phyloP scores from a whole-genome alignment of 176 grass and related monocot genomes.

The Oryza longistaminata region DNA sequence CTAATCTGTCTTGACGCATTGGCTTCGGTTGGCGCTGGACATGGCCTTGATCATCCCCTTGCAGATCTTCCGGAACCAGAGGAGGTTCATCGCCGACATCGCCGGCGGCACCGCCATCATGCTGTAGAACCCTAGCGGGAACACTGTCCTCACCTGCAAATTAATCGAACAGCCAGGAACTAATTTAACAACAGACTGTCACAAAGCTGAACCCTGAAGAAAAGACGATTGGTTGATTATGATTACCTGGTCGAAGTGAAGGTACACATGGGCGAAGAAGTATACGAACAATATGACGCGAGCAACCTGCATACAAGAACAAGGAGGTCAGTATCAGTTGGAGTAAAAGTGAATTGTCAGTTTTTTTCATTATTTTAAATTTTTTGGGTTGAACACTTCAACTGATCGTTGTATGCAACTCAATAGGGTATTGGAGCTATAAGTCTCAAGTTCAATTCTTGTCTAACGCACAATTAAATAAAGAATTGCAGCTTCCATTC shows the following conservation, averaged over 20 bases:
- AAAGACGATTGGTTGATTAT: not conserved
- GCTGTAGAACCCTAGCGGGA: constrained; percentile 65
- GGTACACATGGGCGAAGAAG: constrained; percentile 65
- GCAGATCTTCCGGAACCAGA: constrained; percentile 81
- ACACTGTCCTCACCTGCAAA: constrained; percentile 60
- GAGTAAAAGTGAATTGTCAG: too few relatives aligned
- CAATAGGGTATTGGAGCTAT: too few relatives aligned
- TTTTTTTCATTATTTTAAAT: too few relatives aligned
- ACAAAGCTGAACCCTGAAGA: not conserved
- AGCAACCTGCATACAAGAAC: constrained; percentile 48
- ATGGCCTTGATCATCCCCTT: constrained; percentile 72
- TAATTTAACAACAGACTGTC: not conserved
- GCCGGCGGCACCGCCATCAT: constrained; percentile 40
- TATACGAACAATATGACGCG: constrained; percentile 63
- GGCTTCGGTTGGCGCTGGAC: constrained; percentile 27
- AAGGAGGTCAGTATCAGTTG: not conserved
- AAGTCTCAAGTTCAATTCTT: too few relatives aligned
- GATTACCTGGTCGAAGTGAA: constrained; percentile 70
- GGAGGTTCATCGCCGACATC: constrained; percentile 61
- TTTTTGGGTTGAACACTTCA: too few relatives aligned
- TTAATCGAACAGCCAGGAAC: not conserved
- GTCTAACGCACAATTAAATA: too few relatives aligned
- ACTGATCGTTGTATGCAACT: too few relatives aligned
- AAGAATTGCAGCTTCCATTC: too few relatives aligned
- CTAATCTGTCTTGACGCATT: constrained; percentile 21